Evolutionary conservation across 2,329 filamentous ascomycete species (phyloP), one percentile per base, ranked within the genome.

Genomic region (Sporothrix pseudoabietina): DNA sequence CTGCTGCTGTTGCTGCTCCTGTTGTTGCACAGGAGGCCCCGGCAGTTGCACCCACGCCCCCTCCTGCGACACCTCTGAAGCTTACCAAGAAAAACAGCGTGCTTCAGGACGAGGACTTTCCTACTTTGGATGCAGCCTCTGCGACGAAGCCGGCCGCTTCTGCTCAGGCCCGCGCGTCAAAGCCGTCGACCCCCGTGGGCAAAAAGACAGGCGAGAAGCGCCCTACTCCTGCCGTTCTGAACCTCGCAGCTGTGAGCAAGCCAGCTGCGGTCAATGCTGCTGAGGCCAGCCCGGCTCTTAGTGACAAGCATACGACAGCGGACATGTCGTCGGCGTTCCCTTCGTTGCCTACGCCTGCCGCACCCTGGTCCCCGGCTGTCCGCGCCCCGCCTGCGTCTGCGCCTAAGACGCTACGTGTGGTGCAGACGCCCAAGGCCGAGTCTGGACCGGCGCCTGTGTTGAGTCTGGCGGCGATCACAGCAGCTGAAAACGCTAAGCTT

Each of bases 331-430:
- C 84, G 19, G 83, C 83, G 0, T 87, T 88, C 73, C 86, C 88
- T 41, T 83, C 88, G 68, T 79, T 89, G 30, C 85, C 86, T 9
- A 81, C 85, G 22, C 82, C 84, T 0, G 79, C 80, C 3, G 86
- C 85, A 6, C 82, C 86, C 1, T 86, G 86, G 57, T 87, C 89
- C 19, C 88, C 88, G 0, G 77, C 85, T 4, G 78, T 84, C 19
- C 84, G 87, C 68, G 82, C 84, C 4, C 86, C 83, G 6, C 30
- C 66, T 19, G 30, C 83, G 6, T 19, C 66, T 19, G 30, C 30
- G 0, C 87, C 90, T 0, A 91, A 91, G 78, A 92, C 90, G 1
- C 80, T 94, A 49, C 87, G 91, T n/a, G 85, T 94, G 8, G 84
- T 92, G n/a, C 84, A 90, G 26, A 90, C 89, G 0, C 87, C 90